Evolutionary conservation across 2,329 filamentous ascomycete species (phyloP).

Genomic region (Metarhizium rileyi): DNA sequence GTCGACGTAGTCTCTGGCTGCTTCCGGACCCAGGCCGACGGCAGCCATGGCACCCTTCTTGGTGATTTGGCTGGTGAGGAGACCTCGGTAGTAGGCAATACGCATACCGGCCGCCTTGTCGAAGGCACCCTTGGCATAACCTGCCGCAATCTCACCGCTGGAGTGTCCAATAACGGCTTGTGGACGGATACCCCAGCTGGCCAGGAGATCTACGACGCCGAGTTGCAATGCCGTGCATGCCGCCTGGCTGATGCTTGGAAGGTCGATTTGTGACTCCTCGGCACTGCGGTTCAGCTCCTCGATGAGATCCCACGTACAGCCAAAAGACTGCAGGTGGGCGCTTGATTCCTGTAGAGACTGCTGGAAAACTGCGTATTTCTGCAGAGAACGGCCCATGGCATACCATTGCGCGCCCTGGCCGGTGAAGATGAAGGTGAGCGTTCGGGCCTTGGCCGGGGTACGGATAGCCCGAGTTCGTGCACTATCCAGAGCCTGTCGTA

Average conservation of each 20-base stretch:
- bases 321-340: conserved; percentile 21
- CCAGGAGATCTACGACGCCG: conserved; percentile 32
- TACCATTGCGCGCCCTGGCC: conserved; percentile 31
- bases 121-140: conserved; percentile 18
- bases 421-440: conserved; percentile 26
- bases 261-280: conserved; percentile 21
- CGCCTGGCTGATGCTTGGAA: conserved; percentile 34
- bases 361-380: conserved; percentile 24
- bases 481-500: conserved; percentile 33
- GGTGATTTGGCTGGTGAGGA: no score
- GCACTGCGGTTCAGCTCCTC: conserved; percentile 27
- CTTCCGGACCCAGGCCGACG: conserved; percentile 3
- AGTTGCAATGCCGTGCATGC: conserved; percentile 38
- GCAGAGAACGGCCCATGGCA: conserved; percentile 27
- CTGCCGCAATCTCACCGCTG: conserved; percentile 38
- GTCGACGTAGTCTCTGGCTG: not conserved
- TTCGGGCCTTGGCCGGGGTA: conserved; percentile 10
- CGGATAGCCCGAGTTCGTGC: conserved; percentile 10
- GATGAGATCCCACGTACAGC: conserved; percentile 25
- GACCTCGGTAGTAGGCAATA: no score
- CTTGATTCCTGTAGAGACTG: conserved; percentile 22
- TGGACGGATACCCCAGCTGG: conserved; percentile 31
- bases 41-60: conserved; percentile 11
- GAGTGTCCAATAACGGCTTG: conserved; percentile 34
- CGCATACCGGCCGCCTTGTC: no score